phyloP scores from a whole-genome alignment of 345 rosid genomes.

The Eucalyptus marginata region DNA sequence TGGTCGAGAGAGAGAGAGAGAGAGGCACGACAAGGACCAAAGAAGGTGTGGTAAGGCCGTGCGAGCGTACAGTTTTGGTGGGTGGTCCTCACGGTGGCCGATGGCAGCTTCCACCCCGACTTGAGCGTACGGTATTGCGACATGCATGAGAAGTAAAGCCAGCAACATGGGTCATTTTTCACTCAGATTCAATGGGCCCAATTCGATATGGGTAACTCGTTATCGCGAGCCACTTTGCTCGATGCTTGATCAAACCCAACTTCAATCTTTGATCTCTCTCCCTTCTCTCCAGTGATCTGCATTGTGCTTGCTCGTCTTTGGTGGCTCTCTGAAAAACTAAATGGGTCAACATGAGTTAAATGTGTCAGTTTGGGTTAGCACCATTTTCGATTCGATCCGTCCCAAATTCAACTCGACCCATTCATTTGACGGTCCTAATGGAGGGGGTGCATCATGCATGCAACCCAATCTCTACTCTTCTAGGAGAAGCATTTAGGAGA shows the following conservation, averaged over 20 bases:
- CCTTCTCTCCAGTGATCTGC: neutral
- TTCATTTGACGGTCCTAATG: rapidly evolving
- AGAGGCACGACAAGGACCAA: neutral
- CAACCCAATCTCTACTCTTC: neutral
- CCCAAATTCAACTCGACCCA: neutral
- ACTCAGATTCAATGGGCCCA: neutral
- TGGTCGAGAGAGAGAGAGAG: neutral
- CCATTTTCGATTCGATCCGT: rapidly evolving
- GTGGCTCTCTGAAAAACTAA: neutral
- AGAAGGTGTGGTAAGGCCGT: neutral
- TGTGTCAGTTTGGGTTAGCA: rapidly evolving
- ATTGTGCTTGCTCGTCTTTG: neutral
- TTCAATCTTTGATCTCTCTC: neutral
- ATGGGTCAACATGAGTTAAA: no score
- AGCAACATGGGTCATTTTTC: neutral
- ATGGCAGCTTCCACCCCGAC: neutral
- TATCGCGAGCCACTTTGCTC: neutral
- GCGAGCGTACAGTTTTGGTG: neutral
- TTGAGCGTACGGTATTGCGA: no score
- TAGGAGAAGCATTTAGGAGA: neutral
- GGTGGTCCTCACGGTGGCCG: neutral
- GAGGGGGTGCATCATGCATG: neutral
- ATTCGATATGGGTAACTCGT: neutral
- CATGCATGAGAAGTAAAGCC: neutral
- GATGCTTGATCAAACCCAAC: neutral